Percentiles rank a stretch among this genome's conserved stretches.
Conservation (phyloP, 2,329 filamentous ascomycete genomes). For the Colletotrichum limetticola region DNA sequence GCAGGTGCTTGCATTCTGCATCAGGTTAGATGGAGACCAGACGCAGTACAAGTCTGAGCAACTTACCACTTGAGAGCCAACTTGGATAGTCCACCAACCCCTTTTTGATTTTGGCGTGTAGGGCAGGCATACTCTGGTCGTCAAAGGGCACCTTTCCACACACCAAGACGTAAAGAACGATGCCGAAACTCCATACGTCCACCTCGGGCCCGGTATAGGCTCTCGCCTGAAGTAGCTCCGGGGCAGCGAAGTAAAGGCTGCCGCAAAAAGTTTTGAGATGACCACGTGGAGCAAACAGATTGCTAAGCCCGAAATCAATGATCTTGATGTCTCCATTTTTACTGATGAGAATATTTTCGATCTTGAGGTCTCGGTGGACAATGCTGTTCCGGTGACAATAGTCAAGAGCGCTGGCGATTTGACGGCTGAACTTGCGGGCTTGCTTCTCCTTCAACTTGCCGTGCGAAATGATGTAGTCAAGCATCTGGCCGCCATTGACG, state of each 20-base stretch:
- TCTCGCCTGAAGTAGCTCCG: slow-evolving; percentile 91
- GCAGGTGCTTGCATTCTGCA: slow-evolving; percentile 90
- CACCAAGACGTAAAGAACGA: slow-evolving; percentile 95
- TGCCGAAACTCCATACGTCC: slow-evolving; percentile 98
- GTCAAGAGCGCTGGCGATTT: slow-evolving; percentile 95
- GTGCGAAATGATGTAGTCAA: slow-evolving; percentile 99
- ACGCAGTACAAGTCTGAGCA: slow-evolving; percentile 5
- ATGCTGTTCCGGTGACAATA: slow-evolving; percentile 99
- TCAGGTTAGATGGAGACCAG: slow-evolving; percentile 46
- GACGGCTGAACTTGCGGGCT: slow-evolving; percentile 95
- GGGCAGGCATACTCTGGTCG: slow-evolving; percentile 97
- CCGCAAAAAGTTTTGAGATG: slow-evolving; percentile 97
- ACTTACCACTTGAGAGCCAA: slow-evolving; percentile 88
- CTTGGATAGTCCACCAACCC: slow-evolving; percentile 94
- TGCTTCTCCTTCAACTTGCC: slow-evolving; percentile 98
- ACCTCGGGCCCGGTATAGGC: slow-evolving; percentile 97
- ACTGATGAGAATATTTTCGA: slow-evolving; percentile 99
- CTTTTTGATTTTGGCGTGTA: slow-evolving; percentile 99
- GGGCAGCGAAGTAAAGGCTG: slow-evolving; percentile 96
- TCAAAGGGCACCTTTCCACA: slow-evolving; percentile 99
- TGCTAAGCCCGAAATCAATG: slow-evolving; percentile 97
- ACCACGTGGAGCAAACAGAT: slow-evolving; percentile 86
- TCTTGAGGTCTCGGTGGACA: slow-evolving; percentile 96
- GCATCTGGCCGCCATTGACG: slow-evolving; percentile 98
- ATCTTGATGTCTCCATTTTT: slow-evolving; percentile 99